Evolutionary conservation across 371 early-diverging fungal species (phyloP), one percentile per base, ranked within the genome.

Genomic region (Mucor indicus): DNA sequence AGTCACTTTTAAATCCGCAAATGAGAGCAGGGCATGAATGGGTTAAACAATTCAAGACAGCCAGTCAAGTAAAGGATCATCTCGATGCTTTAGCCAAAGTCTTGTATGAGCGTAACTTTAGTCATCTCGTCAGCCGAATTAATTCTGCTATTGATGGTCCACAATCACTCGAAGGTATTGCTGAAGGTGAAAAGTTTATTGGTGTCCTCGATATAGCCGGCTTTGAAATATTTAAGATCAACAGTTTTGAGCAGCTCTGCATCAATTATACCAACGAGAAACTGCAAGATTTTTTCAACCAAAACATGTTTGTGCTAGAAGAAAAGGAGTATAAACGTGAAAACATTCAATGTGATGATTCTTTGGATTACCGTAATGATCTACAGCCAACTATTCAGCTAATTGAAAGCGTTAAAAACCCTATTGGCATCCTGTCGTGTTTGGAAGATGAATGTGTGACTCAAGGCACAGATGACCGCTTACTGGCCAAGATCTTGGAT

Each of bases 191-290:
- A 16, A 45, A 62, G 0, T 99, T 95, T 60, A 99, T 99, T 60
- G 99, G 99, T 35, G 98, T 99, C 6, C 72, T 99, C 16, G 99
- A 99, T 84, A 99, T 99, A 71, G 99, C 99, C 25, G 99, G 99
- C 4, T 99, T 99, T 74, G 99, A 99, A 72, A 99, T 99, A 42
- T 97, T 98, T 59, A 90, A 98, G 59, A 72, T 79, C 50, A 99
- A 99, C 75, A 89, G 91, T 57, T 99, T 99, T 80, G 99, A 99
- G 68, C 99, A 99, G 67, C 81, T 99, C 20, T 98, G 96, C 67
- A 99, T 99, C 78, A 99, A 99, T 75, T 99, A 99, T 70, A 98
- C 99, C 27, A 99, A 99, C 72, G 99, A 99, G 68, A 93, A 93
- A 55, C 86, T 99, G 11, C 99, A 99, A 69, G 99, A 99, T 64